Percentiles rank a stretch among this genome's conserved stretches.
Conservation (phyloP, 129 eudicot species). For the Centrapalus pauciflorus region DNA sequence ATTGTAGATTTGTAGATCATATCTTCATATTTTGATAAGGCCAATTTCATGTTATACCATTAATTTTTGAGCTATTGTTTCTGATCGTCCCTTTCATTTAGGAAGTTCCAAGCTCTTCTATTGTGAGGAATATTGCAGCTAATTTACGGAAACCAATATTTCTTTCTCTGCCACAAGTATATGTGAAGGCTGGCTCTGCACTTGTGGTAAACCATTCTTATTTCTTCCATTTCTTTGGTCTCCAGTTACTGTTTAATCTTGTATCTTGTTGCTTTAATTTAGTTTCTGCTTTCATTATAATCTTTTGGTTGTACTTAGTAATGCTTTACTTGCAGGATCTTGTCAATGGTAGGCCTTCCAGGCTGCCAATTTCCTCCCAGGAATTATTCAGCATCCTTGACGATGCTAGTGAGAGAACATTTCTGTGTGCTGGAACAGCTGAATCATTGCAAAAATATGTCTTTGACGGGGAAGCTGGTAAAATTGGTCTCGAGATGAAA, state of each 20-base stretch:
- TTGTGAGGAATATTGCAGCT: constrained; percentile 49
- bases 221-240: background rate
- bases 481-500: constrained; percentile 60
- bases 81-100: constrained; percentile 18
- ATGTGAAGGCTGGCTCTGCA: constrained; percentile 67
- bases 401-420: constrained; percentile 82
- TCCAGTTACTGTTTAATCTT: background rate
- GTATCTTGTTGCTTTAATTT: background rate
- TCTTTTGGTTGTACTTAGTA: background rate
- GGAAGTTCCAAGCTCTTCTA: constrained; percentile 76
- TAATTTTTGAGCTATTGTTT: constrained; percentile 9
- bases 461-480: constrained; percentile 71
- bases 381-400: constrained; percentile 70
- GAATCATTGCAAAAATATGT: constrained; percentile 70
- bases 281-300: background rate
- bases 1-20: constrained; percentile 1
- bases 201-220: constrained; percentile 47
- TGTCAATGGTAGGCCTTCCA: constrained; percentile 60
- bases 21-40: background rate
- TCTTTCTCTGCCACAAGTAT: constrained; percentile 57
- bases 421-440: constrained; percentile 81
- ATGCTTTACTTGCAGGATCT: constrained; percentile 54
- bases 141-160: constrained; percentile 46
- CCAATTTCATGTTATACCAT: background rate
- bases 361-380: constrained; percentile 55